Evolutionary conservation across 139 green algal species (phyloP), one percentile per base, ranked within the genome.

Genomic region (Pleodorina starrii): DNA sequence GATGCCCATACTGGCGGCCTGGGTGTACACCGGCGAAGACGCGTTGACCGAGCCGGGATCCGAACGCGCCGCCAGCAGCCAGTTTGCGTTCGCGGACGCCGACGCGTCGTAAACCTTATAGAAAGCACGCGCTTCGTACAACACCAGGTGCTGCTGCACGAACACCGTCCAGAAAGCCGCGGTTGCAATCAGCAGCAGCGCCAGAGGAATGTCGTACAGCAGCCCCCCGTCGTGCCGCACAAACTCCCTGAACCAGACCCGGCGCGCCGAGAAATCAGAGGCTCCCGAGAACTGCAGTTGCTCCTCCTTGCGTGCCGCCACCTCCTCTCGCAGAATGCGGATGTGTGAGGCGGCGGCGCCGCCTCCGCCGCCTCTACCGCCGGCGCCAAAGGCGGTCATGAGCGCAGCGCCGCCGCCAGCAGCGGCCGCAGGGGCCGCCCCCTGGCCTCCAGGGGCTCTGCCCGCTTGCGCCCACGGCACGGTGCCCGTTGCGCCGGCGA

Each of bases 81-180:
- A 91, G 48, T 23, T 48, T 6, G 89, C 91, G 2, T 51, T 35
- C 32, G 83, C 75, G n/a, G 40, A 74, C 44, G 78, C 82, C n/a
- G 78, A 17, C 6, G 69, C 86, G 59, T 94, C 89, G 77, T 94
- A 94, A 10, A 92, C 77, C 0, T 78, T 40, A 68, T 92, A 94
- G 4, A 40, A 46, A 0, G 83, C 11, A 2, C 80, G 59, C 10
- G 91, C 89, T 36, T 57, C 32, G 72, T 92, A 83, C 5, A 88
- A 29, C 10, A 73, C 44, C 40, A 79, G 86, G 78, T 86, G 21
- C 23, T 42, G 51, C 0, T 51, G 27, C 21, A 87, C 76, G 72
- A 79, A 91, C 23, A 63, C 48, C 3, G 89, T 92, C 59, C 87
- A 84, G 29, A 89, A 86, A 4, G 90, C 27, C 23, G 71, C 77